Conservation (phyloP, 2,329 filamentous ascomycete genomes). For the Niveomyces coronatus region DNA sequence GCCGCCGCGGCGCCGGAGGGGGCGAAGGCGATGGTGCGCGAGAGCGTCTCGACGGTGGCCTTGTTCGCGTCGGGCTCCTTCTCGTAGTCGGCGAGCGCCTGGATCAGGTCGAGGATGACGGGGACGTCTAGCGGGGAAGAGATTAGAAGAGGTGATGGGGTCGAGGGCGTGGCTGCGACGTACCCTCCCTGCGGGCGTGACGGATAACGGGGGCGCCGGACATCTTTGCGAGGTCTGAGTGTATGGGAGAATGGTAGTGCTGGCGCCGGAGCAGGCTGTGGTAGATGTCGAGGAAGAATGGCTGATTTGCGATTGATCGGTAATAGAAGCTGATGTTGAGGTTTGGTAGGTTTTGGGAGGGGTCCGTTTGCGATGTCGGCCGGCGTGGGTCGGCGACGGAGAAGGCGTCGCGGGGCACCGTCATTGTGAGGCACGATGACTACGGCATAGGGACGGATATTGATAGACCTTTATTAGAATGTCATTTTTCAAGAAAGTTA, state of each 20-base stretch:
- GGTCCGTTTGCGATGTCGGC: constrained; percentile 7
- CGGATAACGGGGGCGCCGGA: constrained; percentile 5
- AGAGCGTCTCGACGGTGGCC: constrained; percentile 66
- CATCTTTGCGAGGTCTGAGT: background rate
- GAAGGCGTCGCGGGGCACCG: constrained; percentile 4
- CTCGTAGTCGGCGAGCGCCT: constrained; percentile 82
- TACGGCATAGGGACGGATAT: too few species aligned
- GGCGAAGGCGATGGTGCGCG: constrained; percentile 70
- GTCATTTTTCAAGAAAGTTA: too few species aligned
- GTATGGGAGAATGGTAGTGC: background rate
- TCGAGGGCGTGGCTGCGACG: background rate
- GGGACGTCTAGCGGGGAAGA: constrained; percentile 53
- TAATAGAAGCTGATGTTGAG: too few species aligned
- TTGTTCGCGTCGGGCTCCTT: constrained; percentile 63
- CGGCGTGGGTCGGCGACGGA: background rate
- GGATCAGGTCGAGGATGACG: constrained; percentile 71
- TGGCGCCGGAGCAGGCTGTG: too few species aligned
- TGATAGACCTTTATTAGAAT: too few species aligned
- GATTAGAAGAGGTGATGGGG: background rate
- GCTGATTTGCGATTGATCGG: too few species aligned
- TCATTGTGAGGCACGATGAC: background rate
- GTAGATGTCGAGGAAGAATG: too few species aligned
- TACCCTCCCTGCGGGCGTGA: constrained; percentile 9
- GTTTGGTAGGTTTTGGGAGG: background rate
- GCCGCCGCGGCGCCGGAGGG: constrained; percentile 28